A percentile compares a stretch with the other conserved stretches of the same genome.
phyloP scores from a whole-genome alignment of 306 rosid genomes.

The Rosa chinensis region DNA sequence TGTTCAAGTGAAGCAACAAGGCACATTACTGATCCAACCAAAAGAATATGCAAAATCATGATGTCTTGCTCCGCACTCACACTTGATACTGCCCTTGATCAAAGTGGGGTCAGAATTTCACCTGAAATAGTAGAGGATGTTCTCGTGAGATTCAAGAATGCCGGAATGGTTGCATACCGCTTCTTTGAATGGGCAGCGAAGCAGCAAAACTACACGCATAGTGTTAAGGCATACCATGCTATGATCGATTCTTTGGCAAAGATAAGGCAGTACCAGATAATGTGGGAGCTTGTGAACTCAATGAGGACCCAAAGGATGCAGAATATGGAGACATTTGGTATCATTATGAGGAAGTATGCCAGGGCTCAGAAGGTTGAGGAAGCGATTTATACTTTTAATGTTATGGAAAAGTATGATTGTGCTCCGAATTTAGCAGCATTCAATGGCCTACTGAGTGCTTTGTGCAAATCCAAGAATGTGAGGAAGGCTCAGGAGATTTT shows the following conservation, averaged over 20 bases:
- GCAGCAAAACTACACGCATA: conserved; percentile 56
- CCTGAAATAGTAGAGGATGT: conserved; percentile 68
- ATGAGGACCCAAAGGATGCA: conserved; percentile 67
- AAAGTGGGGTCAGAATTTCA: conserved; percentile 61
- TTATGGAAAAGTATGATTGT: conserved; percentile 67
- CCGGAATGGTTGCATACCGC: conserved; percentile 74
- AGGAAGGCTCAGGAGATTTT: conserved; percentile 95
- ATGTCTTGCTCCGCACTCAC: conserved; percentile 49
- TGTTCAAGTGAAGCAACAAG: conserved; percentile 33
- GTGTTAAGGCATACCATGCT: conserved; percentile 68
- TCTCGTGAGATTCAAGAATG: conserved; percentile 68
- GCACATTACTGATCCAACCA: conserved; percentile 49
- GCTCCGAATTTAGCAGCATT: conserved; percentile 68
- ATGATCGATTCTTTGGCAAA: conserved; percentile 74
- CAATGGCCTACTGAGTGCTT: conserved; percentile 74
- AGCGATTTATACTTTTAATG: conserved; percentile 76
- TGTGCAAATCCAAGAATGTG: conserved; percentile 78
- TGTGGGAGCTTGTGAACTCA: conserved; percentile 78
- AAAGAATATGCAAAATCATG: conserved; percentile 55
- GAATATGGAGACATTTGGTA: conserved; percentile 85
- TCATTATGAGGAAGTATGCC: conserved; percentile 82
- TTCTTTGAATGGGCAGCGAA: conserved; percentile 80
- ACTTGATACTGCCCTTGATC: conserved; percentile 77
- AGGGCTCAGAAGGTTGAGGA: conserved; percentile 80
- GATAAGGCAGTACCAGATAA: conserved; percentile 78